Conservation (phyloP, 768 basidiomycete genomes). For the Glaciozyma antarctica region DNA sequence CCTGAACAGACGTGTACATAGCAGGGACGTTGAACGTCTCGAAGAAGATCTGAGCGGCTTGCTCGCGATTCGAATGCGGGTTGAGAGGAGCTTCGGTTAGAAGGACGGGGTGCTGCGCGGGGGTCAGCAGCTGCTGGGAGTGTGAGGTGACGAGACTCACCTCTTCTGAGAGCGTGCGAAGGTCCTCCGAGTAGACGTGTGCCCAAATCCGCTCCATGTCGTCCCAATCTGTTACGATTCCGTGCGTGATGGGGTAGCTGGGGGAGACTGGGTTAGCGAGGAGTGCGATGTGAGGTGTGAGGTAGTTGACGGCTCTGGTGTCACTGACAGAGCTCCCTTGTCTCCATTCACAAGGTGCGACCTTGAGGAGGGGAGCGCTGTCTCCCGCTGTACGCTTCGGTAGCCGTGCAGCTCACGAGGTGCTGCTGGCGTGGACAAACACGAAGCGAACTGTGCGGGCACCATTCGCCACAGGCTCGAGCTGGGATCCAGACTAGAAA, state of each 20-base stretch:
- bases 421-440: background rate
- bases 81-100: constrained; percentile 96
- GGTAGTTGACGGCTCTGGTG: background rate
- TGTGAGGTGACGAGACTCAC: constrained; percentile 43
- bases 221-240: constrained; percentile 98
- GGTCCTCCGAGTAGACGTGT: constrained; percentile 92
- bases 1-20: constrained; percentile 90
- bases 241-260: constrained; percentile 85
- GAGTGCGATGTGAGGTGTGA: no score
- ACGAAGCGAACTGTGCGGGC: background rate
- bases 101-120: constrained; percentile 78
- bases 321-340: background rate
- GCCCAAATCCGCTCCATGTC: constrained; percentile 99
- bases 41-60: constrained; percentile 97
- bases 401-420: no score
- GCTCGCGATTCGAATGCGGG: constrained; percentile 88
- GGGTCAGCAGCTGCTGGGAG: background rate
- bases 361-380: background rate
- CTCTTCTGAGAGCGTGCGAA: constrained; percentile 93
- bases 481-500: no score
- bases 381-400: no score
- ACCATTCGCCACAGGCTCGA: no score
- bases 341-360: background rate
- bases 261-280: no score
- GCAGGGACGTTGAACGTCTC: constrained; percentile 99